These are phyloP conservation scores for Aspergillus fumigatus DNA, from an alignment of 2,329 filamentous ascomycete genomes.

Conservation along the genomic window DNA sequence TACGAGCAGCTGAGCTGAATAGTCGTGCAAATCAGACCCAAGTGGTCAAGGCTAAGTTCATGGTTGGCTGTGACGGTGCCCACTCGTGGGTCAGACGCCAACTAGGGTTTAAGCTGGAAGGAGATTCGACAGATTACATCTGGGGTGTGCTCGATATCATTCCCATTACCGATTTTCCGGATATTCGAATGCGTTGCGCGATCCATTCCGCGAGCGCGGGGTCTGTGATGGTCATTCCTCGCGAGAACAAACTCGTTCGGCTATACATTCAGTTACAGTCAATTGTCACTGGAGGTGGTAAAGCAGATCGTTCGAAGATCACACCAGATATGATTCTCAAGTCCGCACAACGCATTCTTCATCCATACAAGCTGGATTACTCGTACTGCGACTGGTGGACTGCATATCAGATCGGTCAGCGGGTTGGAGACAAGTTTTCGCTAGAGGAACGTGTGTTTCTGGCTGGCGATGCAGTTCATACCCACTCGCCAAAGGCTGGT, in stretches of 20 bases:
- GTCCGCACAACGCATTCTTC: conserved; percentile 60
- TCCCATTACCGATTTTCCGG: conserved; percentile 55
- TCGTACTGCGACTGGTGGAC: conserved; percentile 65
- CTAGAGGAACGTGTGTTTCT: conserved; percentile 60
- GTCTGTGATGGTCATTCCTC: conserved; percentile 61
- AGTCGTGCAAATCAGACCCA: conserved; percentile 25
- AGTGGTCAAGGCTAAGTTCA: conserved; percentile 54
- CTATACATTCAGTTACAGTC: conserved; percentile 60
- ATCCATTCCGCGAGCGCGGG: conserved; percentile 55
- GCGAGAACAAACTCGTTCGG: conserved; percentile 59
- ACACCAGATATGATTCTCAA: conserved; percentile 60
- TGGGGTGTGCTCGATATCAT: conserved; percentile 50
- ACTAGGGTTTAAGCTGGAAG: conserved; percentile 53
- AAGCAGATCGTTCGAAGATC: conserved; percentile 57
- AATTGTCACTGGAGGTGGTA: conserved; percentile 42
- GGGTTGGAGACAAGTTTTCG: conserved; percentile 56
- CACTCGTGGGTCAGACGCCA: conserved; percentile 61
- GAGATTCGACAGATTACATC: conserved; percentile 46
- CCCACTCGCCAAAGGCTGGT: conserved; percentile 35
- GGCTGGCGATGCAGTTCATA: conserved; percentile 62
- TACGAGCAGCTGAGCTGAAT: conserved; percentile 13
- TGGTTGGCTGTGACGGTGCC: conserved; percentile 66
- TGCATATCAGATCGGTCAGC: conserved; percentile 64
- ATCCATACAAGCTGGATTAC: conserved; percentile 63
- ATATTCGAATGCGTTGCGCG: conserved; percentile 55